These are phyloP conservation scores for Rhynchosporium agropyri DNA, from an alignment of 2,329 filamentous ascomycete genomes.

Conservation along the genomic window DNA sequence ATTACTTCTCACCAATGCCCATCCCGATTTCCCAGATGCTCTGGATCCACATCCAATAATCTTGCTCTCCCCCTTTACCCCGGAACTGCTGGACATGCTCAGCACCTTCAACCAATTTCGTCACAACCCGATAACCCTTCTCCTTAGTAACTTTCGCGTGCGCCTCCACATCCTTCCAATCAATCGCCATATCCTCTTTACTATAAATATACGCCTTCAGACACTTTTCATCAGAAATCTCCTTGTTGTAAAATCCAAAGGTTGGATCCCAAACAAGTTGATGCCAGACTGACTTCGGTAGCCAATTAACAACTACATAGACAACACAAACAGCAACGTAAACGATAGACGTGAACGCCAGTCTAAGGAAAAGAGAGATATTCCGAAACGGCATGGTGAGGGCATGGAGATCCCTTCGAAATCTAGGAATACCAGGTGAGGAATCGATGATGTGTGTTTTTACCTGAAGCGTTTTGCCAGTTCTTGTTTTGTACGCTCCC, in stretches of 20 bases:
- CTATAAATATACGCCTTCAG: conserved; percentile 38
- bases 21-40: conserved; percentile 30
- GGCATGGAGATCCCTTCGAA: conserved; percentile 35
- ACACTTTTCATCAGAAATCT: conserved; percentile 23
- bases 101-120: conserved; percentile 31
- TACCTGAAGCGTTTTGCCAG: conserved; percentile 27
- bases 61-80: conserved; percentile 34
- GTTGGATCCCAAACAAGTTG: conserved; percentile 36
- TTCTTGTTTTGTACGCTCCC: conserved; percentile 23
- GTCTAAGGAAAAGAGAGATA: conserved; percentile 26
- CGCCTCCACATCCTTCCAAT: conserved; percentile 34
- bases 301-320: conserved; percentile 34
- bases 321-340: conserved; percentile 24
- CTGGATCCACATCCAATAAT: conserved; percentile 37
- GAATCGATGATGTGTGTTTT: conserved; percentile 33
- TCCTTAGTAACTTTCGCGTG: conserved; percentile 29
- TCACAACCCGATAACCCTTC: conserved; percentile 33
- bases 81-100: conserved; percentile 37
- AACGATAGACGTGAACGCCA: conserved; percentile 23
- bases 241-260: conserved; percentile 29
- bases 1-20: conserved; percentile 12
- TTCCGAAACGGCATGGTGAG: conserved; percentile 26
- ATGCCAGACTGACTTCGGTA: conserved; percentile 35
- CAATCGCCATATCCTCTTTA: conserved; percentile 35
- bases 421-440: conserved; percentile 36